These are phyloP conservation scores for Thraustotheca clavata DNA, from an alignment of 352 stramenopile species.

Conservation along the genomic window DNA sequence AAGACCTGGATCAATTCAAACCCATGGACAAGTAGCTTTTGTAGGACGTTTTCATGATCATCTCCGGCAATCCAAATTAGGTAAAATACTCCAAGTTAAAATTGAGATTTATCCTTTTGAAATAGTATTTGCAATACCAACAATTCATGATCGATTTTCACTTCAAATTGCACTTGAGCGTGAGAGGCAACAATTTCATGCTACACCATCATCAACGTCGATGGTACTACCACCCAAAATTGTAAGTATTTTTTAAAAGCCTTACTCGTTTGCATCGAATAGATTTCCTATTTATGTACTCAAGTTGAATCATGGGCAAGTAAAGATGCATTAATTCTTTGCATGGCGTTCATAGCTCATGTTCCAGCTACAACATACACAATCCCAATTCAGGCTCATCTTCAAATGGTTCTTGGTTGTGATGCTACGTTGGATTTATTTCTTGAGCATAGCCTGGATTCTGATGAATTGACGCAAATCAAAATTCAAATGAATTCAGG, in stretches of 20 bases:
- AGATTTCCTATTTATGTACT: slow-evolving; percentile 12
- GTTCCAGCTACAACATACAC: slow-evolving; percentile 15
- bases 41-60: slow-evolving; percentile 69
- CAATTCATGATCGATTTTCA: slow-evolving; percentile 65
- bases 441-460: not conserved
- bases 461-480: slow-evolving; percentile 50
- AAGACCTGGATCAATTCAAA: slow-evolving; percentile 70
- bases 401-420: slow-evolving; percentile 1
- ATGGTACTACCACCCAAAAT: slow-evolving; percentile 29
- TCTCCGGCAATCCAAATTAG: slow-evolving; percentile 46
- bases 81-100: not conserved
- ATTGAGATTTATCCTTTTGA: not conserved
- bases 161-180: slow-evolving; percentile 53
- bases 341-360: slow-evolving; percentile 22
- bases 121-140: slow-evolving; percentile 56
- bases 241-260: slow-evolving; percentile 37
- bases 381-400: slow-evolving; percentile 8
- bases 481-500: slow-evolving; percentile 73
- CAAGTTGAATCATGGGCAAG: slow-evolving; percentile 22
- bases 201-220: slow-evolving; percentile 26
- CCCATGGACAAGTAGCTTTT: slow-evolving; percentile 58
- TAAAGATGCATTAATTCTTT: slow-evolving; percentile 11
- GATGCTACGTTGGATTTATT: not conserved
- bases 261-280: slow-evolving; percentile 52
- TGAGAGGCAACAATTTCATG: slow-evolving; percentile 51